Evolutionary conservation across 345 rosid genomes (phyloP), one percentile per base, ranked within the genome.

Genomic region (Acer negundo): DNA sequence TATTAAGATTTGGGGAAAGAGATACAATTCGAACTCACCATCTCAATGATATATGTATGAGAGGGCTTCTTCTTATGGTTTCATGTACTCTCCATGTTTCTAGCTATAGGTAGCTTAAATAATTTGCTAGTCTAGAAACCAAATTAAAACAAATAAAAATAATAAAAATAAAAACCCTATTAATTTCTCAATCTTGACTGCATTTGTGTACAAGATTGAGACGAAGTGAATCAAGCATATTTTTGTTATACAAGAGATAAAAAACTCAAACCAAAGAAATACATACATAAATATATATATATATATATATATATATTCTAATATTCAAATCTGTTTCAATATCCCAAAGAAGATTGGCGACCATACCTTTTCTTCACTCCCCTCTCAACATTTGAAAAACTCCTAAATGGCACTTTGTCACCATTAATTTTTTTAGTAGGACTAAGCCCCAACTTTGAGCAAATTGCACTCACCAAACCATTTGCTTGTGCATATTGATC

Each of bases 311-410:
- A 26, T 26, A 26, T 26, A 26, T 26, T 26, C 5, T 31, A 31
- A 31, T 31, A 31, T 31, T 35, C 38, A 35, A 35, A 35, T 35
- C 38, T 42, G 46, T 7, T 42, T 22, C 11, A 86, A 72, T 79
- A 79, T 17, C 81, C 82, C 15, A 76, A 5, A 6, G 87, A 83
- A 71, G 80, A 78, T 49, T 83, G 90, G 40, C 79, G 85, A 49
- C 77, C 75, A n/a, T 66, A 59, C 20, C 42, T 82, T 73, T 76
- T 82, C 84, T 56, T 69, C 40, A 70, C 4, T 28, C 35, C 47
- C n/a, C 65, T 76, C 1, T 76, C 80, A 6, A 66, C 77, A 31
- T 85, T 78, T 3, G 86, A 83, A 42, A 81, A 58, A 44, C 88
- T 83, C 68, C 79, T 78, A 2, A 73, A 44, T 0, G 42, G 31